Conservation (phyloP, 495 filamentous ascomycete species). For the Thermochaetoides thermophila region DNA sequence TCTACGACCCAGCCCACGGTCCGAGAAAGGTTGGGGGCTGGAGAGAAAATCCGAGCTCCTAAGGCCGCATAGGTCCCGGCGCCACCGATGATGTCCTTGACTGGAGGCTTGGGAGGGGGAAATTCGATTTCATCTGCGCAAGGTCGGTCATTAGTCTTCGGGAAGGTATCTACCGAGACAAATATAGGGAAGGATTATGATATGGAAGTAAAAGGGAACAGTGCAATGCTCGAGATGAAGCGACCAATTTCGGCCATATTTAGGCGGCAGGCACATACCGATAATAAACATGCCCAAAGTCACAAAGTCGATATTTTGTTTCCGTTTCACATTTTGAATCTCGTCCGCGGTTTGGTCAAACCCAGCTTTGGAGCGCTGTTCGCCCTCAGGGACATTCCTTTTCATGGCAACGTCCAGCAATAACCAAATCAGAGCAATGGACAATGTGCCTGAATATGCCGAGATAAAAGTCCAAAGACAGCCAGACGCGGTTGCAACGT, state of each 20-base stretch:
- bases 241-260: not conserved
- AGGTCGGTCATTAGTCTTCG: slow-evolving; percentile 12
- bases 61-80: slow-evolving; percentile 76
- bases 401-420: no score
- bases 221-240: no score
- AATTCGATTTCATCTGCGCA: slow-evolving; percentile 80
- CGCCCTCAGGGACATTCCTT: no score
- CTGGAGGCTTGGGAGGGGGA: slow-evolving; percentile 41
- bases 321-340: not conserved
- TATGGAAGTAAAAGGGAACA: no score
- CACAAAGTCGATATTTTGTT: slow-evolving; percentile 55
- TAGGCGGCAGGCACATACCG: slow-evolving; percentile 34
- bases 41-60: slow-evolving; percentile 75
- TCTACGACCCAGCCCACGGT: slow-evolving; percentile 84
- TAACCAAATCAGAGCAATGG: no score
- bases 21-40: slow-evolving; percentile 38
- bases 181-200: not conserved
- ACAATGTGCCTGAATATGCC: no score
- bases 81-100: slow-evolving; percentile 64
- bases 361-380: not conserved
- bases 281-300: slow-evolving; percentile 95
- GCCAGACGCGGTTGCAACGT: no score
- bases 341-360: not conserved
- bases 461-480: no score
- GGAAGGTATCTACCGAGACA: not conserved